phyloP scores from a whole-genome alignment of 2,329 filamentous ascomycete genomes.

The Trichoderma endophyticum region DNA sequence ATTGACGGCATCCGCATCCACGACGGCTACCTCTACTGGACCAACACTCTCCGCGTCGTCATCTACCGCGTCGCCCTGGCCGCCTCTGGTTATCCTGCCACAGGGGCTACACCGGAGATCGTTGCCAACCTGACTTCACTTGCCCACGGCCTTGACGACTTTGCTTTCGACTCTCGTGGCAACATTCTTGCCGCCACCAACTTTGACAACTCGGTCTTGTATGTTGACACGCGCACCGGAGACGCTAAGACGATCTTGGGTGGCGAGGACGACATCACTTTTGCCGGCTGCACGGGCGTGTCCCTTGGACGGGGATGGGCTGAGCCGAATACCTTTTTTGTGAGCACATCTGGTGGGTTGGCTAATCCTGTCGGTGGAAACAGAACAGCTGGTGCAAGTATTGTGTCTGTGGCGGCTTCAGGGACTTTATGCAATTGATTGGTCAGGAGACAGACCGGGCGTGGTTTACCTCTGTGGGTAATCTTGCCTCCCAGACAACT shows the following conservation, averaged over 20 bases:
- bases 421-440: neutral
- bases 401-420: neutral
- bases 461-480: neutral
- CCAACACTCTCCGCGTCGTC: neutral
- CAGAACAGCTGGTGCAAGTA: neutral
- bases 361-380: neutral
- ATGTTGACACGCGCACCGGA: constrained; percentile 15
- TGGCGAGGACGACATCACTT: neutral
- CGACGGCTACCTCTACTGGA: neutral
- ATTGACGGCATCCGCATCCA: neutral
- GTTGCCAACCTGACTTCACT: neutral
- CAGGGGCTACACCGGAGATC: neutral
- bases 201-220: neutral
- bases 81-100: neutral
- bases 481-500: too few species aligned
- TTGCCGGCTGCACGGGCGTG: neutral
- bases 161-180: neutral
- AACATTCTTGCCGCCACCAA: neutral
- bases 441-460: neutral
- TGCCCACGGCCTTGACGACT: neutral
- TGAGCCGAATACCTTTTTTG: neutral
- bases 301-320: neutral
- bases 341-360: neutral
- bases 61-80: neutral
- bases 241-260: neutral